Conservation (phyloP, 345 rosid species). For the Brassica cretica region DNA sequence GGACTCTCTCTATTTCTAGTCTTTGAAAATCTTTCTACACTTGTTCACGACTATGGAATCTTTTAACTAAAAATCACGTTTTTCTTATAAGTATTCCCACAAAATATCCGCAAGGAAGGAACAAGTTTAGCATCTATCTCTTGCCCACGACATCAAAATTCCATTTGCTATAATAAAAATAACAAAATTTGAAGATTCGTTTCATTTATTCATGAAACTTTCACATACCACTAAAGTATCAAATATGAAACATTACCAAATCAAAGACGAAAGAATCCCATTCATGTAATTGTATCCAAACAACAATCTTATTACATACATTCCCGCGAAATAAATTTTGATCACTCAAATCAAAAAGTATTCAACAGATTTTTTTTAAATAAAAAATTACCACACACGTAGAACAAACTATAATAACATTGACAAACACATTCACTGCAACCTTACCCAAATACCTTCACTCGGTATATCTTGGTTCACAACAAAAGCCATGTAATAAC, state of each 20-base stretch:
- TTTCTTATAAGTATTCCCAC: background rate
- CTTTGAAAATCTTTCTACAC: background rate
- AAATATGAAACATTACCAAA: constrained; percentile 10
- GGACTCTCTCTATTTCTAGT: constrained; percentile 1
- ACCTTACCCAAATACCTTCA: constrained; percentile 64
- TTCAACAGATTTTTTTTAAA: background rate
- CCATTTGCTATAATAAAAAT: background rate
- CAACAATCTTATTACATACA: constrained; percentile 9
- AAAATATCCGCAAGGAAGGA: background rate
- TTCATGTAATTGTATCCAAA: constrained; percentile 7
- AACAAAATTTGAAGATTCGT: background rate
- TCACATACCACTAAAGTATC: constrained; percentile 15
- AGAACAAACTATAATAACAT: background rate
- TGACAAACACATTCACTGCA: constrained; percentile 16
- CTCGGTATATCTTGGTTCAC: constrained; percentile 73
- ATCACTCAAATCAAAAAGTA: background rate
- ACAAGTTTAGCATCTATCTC: constrained; percentile 7
- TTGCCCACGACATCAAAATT: constrained; percentile 1
- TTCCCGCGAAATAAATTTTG: background rate
- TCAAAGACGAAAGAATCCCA: constrained; percentile 20
- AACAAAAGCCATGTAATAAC: constrained; percentile 69
- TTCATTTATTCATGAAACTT: constrained; percentile 13
- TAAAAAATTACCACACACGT: constrained; percentile 10
- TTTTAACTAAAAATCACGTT: background rate
- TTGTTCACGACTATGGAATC: constrained; percentile 10